Evolutionary conservation across 2,329 filamentous ascomycete genomes (phyloP).

Genomic region (Conoideocrella luteorostrata): DNA sequence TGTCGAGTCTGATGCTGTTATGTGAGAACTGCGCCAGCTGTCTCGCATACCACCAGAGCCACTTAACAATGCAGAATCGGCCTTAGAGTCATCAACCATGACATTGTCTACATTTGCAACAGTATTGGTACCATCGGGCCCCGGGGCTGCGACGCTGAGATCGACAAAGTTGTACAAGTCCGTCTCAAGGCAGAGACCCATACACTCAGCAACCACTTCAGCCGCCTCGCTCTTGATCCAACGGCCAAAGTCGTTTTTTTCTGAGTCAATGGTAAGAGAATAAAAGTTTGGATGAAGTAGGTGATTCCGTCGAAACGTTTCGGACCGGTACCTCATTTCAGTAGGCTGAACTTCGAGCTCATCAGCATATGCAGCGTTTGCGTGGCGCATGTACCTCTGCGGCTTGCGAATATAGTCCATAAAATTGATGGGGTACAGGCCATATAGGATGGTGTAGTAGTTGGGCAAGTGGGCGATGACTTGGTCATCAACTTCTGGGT

Average conservation of each 20-base stretch:
- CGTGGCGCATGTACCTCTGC: slow-evolving; percentile 68
- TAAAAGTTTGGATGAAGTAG: slow-evolving; percentile 81
- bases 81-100: slow-evolving; percentile 25
- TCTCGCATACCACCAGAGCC: slow-evolving; percentile 32
- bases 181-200: slow-evolving; percentile 51
- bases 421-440: slow-evolving; percentile 78
- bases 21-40: slow-evolving; percentile 47
- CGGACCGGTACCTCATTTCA: slow-evolving; percentile 69
- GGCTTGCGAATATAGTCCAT: slow-evolving; percentile 82
- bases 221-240: slow-evolving; percentile 76
- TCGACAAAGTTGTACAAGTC: slow-evolving; percentile 20
- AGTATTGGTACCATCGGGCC: slow-evolving; percentile 16
- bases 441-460: slow-evolving; percentile 79
- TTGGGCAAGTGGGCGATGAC: slow-evolving; percentile 61
- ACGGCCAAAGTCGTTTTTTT: slow-evolving; percentile 67
- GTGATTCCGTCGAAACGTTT: slow-evolving; percentile 66
- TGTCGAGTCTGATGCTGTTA: slow-evolving; percentile 40
- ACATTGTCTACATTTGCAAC: slow-evolving; percentile 19
- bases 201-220: slow-evolving; percentile 74
- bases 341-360: slow-evolving; percentile 73
- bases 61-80: slow-evolving; percentile 35
- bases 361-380: slow-evolving; percentile 62
- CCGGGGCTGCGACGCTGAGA: slow-evolving; percentile 9
- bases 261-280: slow-evolving; percentile 69
- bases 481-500: slow-evolving; percentile 55